Base-by-base conservation (phyloP, 768 basidiomycete genomes). In the Tephrocybe sp. region DNA sequence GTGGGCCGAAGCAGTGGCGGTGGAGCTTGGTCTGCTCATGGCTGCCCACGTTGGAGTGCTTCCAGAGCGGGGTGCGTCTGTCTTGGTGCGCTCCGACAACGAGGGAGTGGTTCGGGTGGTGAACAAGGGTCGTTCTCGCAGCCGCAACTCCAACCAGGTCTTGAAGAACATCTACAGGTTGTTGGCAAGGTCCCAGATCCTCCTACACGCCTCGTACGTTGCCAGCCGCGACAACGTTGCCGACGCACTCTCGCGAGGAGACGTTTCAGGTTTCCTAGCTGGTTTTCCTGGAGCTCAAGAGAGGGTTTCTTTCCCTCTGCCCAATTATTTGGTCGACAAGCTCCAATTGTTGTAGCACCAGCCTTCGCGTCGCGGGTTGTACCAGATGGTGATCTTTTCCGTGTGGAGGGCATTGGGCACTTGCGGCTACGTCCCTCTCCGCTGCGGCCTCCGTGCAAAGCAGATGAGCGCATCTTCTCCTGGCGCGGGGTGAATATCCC, bases 1-100 rank as follows among this genome's bases (percentile, higher is more conserved):
- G 0, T 73, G 71, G 71, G 71, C 71, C 18, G 70, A 73, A 45
- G 64, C 66, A 2, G 61, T 70, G 0, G 70, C 65, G 8, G 57
- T 74, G 15, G 67, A 74, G 49, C 54, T 74, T 0, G 68, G 67
- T 1, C 42, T 70, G 0, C 53, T 30, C 2, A 4, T 66, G 2
- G 54, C 51, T 0, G 0, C 47, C 0, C 42, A 52, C n/a, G 33
- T 34, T 34, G 16, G 11, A 15, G 13, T 15, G 13, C 4, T 15
- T 15, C 16, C 33, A 34, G n/a, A n/a, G n/a, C n/a, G n/a, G n/a
- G n/a, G n/a, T n/a, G n/a, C n/a, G n/a, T n/a, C n/a, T n/a, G n/a
- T 15, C 16, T 34, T 33, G 12, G 60, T 69, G 0, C 54, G 56
- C n/a, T 69, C 66, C 1, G 68, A 71, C 71, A 72, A 73, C 53